Evolutionary conservation across 2,329 filamentous ascomycete genomes (phyloP).

Genomic region (Dryadomyces quercus-mongolicae): DNA sequence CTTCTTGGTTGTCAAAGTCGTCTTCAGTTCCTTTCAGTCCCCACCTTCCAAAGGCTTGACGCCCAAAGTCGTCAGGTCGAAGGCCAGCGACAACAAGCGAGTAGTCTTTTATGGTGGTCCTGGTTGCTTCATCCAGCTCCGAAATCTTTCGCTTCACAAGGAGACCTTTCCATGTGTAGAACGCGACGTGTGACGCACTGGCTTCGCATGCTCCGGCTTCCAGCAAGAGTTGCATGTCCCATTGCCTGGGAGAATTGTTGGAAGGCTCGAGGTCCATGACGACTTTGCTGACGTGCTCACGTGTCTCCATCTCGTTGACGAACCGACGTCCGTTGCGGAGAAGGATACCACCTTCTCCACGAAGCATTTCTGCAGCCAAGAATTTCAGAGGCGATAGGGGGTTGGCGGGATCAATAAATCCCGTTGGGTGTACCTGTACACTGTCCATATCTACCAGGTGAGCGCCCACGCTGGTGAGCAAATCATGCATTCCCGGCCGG

Average conservation of each 20-base stretch:
- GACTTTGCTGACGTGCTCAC: constrained; percentile 98
- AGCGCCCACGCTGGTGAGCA: constrained; percentile 70
- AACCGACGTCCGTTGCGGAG: constrained; percentile 87
- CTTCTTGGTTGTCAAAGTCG: constrained; percentile 69
- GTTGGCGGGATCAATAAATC: constrained; percentile 95
- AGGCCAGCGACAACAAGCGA: constrained; percentile 90
- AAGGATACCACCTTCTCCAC: constrained; percentile 93
- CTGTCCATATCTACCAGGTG: constrained; percentile 99
- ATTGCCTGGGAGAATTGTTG: constrained; percentile 22
- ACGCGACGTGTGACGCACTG: constrained; percentile 96
- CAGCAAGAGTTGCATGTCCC: constrained; percentile 89
- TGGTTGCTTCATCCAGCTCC: constrained; percentile 77
- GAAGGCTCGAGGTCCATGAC: constrained; percentile 36
- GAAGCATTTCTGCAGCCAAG: constrained; percentile 92
- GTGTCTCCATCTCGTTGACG: constrained; percentile 94
- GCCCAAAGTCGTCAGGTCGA: constrained; percentile 89
- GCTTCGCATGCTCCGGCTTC: constrained; percentile 98
- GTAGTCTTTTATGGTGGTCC: constrained; percentile 84
- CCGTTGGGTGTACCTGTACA: constrained; percentile 96
- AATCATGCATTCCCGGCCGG: constrained; percentile 51
- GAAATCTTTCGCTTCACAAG: constrained; percentile 98
- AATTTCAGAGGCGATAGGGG: constrained; percentile 97
- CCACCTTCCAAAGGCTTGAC: constrained; percentile 97
- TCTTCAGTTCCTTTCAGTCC: constrained; percentile 47
- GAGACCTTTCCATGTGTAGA: constrained; percentile 94